These are phyloP conservation scores for Cardiospermum halicacabum DNA, from an alignment of 345 rosid species.

Conservation along the genomic window DNA sequence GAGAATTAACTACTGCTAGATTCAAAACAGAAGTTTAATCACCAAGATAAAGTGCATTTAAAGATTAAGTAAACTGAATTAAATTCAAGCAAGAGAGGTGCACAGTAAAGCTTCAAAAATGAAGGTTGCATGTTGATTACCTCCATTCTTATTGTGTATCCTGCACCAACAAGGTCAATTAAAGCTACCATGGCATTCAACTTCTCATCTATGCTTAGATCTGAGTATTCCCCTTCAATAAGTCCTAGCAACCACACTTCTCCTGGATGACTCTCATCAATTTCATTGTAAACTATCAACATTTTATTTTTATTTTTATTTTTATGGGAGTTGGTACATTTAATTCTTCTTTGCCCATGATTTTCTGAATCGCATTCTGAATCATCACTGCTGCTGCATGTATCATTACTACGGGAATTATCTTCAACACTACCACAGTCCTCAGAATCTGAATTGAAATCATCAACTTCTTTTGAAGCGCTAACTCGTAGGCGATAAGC, in stretches of 20 bases:
- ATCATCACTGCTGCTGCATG: slow-evolving; percentile 49
- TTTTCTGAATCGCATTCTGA: slow-evolving; percentile 52
- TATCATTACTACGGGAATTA: slow-evolving; percentile 38
- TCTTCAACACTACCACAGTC: slow-evolving; percentile 87
- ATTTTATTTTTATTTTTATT: slow-evolving; percentile 39
- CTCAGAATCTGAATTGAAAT: slow-evolving; percentile 61
- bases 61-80: background rate
- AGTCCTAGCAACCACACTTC: slow-evolving; percentile 92
- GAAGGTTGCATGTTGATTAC: slow-evolving; percentile 35
- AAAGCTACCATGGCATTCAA: slow-evolving; percentile 74
- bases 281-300: slow-evolving; percentile 50
- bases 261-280: slow-evolving; percentile 95
- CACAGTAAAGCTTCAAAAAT: background rate
- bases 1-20: background rate
- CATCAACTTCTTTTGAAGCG: slow-evolving; percentile 41
- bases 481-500: slow-evolving; percentile 72
- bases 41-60: background rate
- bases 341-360: slow-evolving; percentile 31
- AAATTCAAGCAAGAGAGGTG: background rate
- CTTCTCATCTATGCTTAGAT: slow-evolving; percentile 80
- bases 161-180: slow-evolving; percentile 75
- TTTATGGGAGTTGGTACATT: slow-evolving; percentile 24
- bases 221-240: slow-evolving; percentile 94
- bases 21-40: background rate
- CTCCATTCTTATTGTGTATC: slow-evolving; percentile 73